phyloP scores from a whole-genome alignment of 2,329 filamentous ascomycete species.

The Calonectria leucothoes region DNA sequence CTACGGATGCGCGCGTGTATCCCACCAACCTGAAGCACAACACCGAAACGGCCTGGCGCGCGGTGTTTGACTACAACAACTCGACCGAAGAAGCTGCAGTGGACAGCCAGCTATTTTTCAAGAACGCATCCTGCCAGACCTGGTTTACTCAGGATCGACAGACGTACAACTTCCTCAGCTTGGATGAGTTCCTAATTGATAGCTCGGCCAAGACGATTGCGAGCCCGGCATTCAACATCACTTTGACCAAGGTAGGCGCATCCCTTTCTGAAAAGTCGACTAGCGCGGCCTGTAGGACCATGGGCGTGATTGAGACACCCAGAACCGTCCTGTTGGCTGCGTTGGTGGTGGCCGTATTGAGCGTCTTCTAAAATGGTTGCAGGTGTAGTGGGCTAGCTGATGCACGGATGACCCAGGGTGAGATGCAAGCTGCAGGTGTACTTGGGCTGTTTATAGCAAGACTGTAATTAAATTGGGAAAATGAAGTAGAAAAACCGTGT shows the following conservation, averaged over 20 bases:
- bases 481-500: not conserved
- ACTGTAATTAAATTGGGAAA: not conserved
- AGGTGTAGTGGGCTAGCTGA: conserved; percentile 18
- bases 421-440: not conserved
- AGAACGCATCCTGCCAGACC: conserved; percentile 43
- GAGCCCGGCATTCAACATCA: conserved; percentile 43
- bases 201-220: conserved; percentile 28
- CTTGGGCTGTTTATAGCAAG: conserved; percentile 1
- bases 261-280: conserved; percentile 31
- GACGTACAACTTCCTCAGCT: conserved; percentile 46
- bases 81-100: conserved; percentile 27
- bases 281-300: conserved; percentile 14
- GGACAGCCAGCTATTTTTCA: conserved; percentile 42
- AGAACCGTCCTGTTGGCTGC: conserved; percentile 11
- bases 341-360: conserved; percentile 23
- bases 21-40: conserved; percentile 40
- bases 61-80: conserved; percentile 41
- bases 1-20: conserved; percentile 44
- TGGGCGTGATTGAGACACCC: conserved; percentile 9
- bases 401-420: not conserved
- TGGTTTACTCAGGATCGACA: conserved; percentile 48
- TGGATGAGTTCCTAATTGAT: conserved; percentile 46
- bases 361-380: conserved; percentile 32
- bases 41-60: conserved; percentile 47
- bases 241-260: conserved; percentile 41